Percentiles rank a stretch among this genome's conserved stretches.
phyloP scores from a whole-genome alignment of 441 rosid species.

The Rhodomyrtus psidioides region DNA sequence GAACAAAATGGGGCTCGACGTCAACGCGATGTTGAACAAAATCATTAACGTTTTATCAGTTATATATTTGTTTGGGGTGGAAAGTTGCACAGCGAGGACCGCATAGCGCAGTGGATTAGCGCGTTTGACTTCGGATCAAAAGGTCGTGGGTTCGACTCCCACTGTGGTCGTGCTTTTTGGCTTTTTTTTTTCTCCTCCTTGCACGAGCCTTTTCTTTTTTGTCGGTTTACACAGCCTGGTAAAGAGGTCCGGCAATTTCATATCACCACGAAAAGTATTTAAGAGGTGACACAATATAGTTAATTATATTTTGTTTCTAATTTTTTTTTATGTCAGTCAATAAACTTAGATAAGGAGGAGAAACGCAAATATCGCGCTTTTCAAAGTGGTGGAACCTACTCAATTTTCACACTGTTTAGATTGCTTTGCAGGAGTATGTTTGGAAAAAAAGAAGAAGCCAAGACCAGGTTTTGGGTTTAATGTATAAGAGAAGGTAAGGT shows the following conservation, averaged over 20 bases:
- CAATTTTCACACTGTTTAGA: neutral
- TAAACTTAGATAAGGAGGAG: neutral
- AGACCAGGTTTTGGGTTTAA: neutral
- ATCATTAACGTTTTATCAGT: rapidly evolving
- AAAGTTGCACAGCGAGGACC: rapidly evolving
- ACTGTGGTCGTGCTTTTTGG: conserved; percentile 3
- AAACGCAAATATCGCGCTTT: too few species aligned
- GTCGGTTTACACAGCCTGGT: neutral
- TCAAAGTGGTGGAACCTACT: neutral
- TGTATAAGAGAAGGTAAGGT: neutral
- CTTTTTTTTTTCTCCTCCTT: rapidly evolving
- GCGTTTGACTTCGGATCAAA: conserved; percentile 29
- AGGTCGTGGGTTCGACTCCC: conserved; percentile 32
- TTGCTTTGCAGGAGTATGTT: neutral
- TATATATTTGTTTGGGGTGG: neutral
- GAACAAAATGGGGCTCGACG: neutral
- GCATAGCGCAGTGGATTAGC: conserved; percentile 29
- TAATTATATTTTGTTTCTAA: neutral
- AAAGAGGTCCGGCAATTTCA: too few species aligned
- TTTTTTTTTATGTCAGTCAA: neutral
- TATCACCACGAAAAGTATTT: too few species aligned
- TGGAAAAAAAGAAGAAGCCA: neutral
- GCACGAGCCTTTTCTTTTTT: neutral
- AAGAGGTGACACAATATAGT: neutral
- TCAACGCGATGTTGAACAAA: too few species aligned